Evolutionary conservation across 2,329 filamentous ascomycete genomes (phyloP), one percentile per base, ranked within the genome.

Genomic region (Lecanicillium sp.): DNA sequence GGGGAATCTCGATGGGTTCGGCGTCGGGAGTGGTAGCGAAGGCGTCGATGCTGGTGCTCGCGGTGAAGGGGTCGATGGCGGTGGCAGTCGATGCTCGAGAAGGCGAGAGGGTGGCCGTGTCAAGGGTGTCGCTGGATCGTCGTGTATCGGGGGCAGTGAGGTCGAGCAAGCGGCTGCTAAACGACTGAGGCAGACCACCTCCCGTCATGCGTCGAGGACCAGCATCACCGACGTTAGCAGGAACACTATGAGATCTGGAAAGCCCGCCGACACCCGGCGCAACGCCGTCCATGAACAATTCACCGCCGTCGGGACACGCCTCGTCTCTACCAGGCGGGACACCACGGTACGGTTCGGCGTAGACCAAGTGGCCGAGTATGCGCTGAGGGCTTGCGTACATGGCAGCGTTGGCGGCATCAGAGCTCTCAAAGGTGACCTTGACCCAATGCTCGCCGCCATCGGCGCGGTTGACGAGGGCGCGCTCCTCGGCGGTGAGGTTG

Each of bases 361-460:
- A 81, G 21, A 90, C 81, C 11, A 85, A 64, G 60, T 86, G 75
- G 10, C 86, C 86, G 48, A 87, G 72, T 52, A 90, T 79, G 51
- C 75, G 76, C 65, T 89, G 83, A 0, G 86, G 86, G 44, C 84
- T 88, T 46, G 79, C 77, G 60, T 78, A 84, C 35, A 83, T 68
- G 19, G 86, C 86, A 10, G 79, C 73, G 51, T 87, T 83, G 17
- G 84, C 86, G 2, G 85, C 83, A 55, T 85, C 78, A 41, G 77
- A 74, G 35, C 82, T 87, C 66, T 89, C 86, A 58, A 89, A 90
- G 1, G 86, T 90, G 48, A 90, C 74, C 64, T 90, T 90, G 58
- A 96, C 89, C 91, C 91, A 97, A 71, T 95, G 87, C 56, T 86
- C 79, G 36, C 91, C 91, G 42, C 89, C 87, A 38, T 84, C 85